Percentiles rank a stretch among this genome's conserved stretches.
phyloP scores from a whole-genome alignment of 805 yeast species.

The Hagleromyces aurorensis region DNA sequence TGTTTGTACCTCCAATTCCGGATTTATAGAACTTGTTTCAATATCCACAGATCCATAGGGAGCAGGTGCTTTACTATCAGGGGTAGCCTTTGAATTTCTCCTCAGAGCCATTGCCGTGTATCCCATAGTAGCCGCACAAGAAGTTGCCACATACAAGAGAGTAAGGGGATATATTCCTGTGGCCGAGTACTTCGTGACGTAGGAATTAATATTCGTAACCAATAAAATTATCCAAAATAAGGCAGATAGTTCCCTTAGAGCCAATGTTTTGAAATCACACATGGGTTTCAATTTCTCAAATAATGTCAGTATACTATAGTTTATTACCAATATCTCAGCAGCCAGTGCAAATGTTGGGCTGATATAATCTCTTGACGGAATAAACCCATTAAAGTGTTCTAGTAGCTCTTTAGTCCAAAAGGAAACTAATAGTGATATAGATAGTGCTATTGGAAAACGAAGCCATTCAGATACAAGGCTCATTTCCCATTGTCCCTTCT shows the following conservation, averaged over 20 bases:
- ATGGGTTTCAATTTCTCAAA: conserved; percentile 36
- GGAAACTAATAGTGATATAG: conserved; percentile 36
- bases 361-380: conserved; percentile 44
- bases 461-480: conserved; percentile 35
- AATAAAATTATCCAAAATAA: conserved; percentile 51
- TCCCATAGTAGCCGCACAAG: conserved; percentile 45
- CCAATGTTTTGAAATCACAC: conserved; percentile 52
- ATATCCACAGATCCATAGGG: too few relatives aligned
- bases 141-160: conserved; percentile 38
- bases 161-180: conserved; percentile 47
- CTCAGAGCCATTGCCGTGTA: conserved; percentile 21
- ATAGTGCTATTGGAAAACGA: conserved; percentile 54
- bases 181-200: conserved; percentile 36
- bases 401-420: conserved; percentile 35
- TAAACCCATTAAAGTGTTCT: conserved; percentile 37
- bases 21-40: too few relatives aligned
- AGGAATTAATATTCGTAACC: conserved; percentile 41
- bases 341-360: conserved; percentile 44
- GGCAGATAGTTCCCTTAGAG: conserved; percentile 46
- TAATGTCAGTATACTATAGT: conserved; percentile 45
- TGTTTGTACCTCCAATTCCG: too few relatives aligned
- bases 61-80: background rate
- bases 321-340: conserved; percentile 42
- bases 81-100: background rate
- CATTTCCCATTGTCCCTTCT: conserved; percentile 42